Percentiles rank a stretch among this genome's conserved stretches.
These are phyloP conservation scores for Evernia prunastri DNA, from an alignment of 495 filamentous ascomycete species.

Conservation along the genomic window DNA sequence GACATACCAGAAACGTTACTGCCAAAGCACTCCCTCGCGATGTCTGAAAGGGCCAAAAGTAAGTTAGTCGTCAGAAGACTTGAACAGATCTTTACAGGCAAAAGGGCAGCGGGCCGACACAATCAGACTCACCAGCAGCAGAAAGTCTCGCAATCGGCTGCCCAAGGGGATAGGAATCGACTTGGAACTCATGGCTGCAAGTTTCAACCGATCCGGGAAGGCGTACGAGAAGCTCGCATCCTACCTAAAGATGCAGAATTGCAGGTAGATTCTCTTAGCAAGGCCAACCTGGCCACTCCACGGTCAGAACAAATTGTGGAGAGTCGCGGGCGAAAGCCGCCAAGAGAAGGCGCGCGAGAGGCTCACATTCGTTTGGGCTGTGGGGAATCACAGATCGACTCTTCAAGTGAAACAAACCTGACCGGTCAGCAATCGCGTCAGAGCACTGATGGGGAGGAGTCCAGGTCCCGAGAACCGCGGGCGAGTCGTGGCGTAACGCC, in stretches of 20 bases:
- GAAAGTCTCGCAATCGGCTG: constrained; percentile 47
- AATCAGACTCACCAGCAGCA: constrained; percentile 46
- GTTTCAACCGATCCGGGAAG: constrained; percentile 30
- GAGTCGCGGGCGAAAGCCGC: constrained; percentile 28
- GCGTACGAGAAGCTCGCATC: constrained; percentile 46
- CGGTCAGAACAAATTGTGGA: constrained; percentile 23
- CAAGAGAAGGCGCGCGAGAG: constrained; percentile 42
- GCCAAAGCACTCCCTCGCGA: constrained; percentile 40
- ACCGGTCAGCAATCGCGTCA: constrained; percentile 10
- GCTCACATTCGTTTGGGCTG: constrained; percentile 39
- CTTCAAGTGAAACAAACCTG: constrained; percentile 13
- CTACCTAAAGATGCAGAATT: constrained; percentile 26
- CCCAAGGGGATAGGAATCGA: constrained; percentile 28
- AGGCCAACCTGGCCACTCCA: constrained; percentile 11
- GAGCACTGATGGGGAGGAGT: constrained; percentile 26
- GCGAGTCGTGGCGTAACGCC: constrained; percentile 25
- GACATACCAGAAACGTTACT: constrained; percentile 56
- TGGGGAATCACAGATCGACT: constrained; percentile 17
- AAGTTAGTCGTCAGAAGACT: constrained; percentile 62
- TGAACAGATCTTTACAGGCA: constrained; percentile 75
- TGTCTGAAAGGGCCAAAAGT: constrained; percentile 64
- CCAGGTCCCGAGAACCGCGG: constrained; percentile 17
- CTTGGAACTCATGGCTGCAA: constrained; percentile 32
- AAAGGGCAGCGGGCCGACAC: constrained; percentile 40
- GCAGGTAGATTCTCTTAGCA: constrained; percentile 16